A percentile compares a stretch with the other conserved stretches of the same genome.
phyloP scores from a whole-genome alignment of 2,329 filamentous ascomycete genomes.

The Diaporthe ampelina region DNA sequence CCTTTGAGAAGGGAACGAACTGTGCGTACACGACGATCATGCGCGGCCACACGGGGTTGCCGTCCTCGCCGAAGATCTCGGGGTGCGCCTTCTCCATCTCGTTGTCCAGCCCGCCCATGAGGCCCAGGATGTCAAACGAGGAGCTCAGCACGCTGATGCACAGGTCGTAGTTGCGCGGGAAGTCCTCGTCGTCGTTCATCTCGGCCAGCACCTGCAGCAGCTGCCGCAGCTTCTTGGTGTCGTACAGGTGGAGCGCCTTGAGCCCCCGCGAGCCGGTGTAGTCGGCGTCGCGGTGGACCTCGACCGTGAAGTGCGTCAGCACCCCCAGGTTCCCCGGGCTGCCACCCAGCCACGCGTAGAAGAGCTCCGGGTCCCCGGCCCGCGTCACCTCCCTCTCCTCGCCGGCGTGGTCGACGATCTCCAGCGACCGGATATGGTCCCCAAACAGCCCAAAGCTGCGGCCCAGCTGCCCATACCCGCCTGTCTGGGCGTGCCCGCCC shows the following conservation, averaged over 20 bases:
- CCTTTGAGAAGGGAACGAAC: constrained; percentile 57
- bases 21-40: constrained; percentile 63
- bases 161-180: constrained; percentile 62
- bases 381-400: constrained; percentile 60
- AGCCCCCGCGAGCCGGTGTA: constrained; percentile 58
- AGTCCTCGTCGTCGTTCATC: constrained; percentile 59
- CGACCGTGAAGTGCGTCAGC: constrained; percentile 66
- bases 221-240: constrained; percentile 52
- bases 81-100: constrained; percentile 54
- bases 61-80: constrained; percentile 53
- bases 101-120: constrained; percentile 53
- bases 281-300: constrained; percentile 48
- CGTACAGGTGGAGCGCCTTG: constrained; percentile 59
- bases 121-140: constrained; percentile 51
- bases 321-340: constrained; percentile 71
- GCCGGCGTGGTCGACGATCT: constrained; percentile 63
- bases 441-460: constrained; percentile 67
- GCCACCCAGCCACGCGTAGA: constrained; percentile 70
- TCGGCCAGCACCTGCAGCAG: constrained; percentile 57
- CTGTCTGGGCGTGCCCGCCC: constrained; percentile 63
- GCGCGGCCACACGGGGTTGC: constrained; percentile 54
- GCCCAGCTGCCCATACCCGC: constrained; percentile 62
- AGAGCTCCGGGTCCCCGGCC: constrained; percentile 66
- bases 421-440: constrained; percentile 64
- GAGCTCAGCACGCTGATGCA: constrained; percentile 62